Evolutionary conservation across 148 eudicot species (phyloP).

Genomic region (Cornus florida): DNA sequence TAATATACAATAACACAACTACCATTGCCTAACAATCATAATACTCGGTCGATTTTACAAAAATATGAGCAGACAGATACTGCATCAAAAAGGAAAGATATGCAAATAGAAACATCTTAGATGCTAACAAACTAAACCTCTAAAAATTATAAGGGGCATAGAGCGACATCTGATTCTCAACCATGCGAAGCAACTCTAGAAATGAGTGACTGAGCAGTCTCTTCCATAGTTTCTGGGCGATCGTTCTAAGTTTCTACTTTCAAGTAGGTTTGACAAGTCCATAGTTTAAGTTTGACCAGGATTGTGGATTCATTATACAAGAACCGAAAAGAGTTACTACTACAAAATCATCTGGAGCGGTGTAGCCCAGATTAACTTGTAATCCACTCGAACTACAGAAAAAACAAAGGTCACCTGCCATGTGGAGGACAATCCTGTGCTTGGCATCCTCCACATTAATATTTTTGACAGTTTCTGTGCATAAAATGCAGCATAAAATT

Average conservation of each 20-base stretch:
- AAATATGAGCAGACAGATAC: neutral
- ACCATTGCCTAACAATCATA: neutral
- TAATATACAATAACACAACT: too few species aligned
- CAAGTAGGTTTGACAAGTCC: neutral
- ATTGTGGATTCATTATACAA: neutral
- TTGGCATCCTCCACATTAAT: neutral
- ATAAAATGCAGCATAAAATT: too few species aligned
- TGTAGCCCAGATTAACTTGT: too few species aligned
- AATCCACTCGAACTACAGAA: too few species aligned
- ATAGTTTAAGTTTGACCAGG: neutral
- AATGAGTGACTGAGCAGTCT: neutral
- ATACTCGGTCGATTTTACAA: neutral
- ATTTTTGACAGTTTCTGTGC: too few species aligned
- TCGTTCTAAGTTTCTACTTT: too few species aligned
- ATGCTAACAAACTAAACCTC: neutral
- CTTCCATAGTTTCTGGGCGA: neutral
- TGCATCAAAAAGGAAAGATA: neutral
- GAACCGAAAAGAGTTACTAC: too few species aligned
- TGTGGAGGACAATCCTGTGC: neutral
- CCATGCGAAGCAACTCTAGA: neutral
- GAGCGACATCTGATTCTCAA: neutral
- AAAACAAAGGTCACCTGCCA: neutral
- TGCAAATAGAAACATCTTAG: neutral
- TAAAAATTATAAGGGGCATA: neutral
- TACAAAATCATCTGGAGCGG: too few species aligned